Evolutionary conservation across 441 rosid genomes (phyloP).

Genomic region (Adansonia grandidieri): DNA sequence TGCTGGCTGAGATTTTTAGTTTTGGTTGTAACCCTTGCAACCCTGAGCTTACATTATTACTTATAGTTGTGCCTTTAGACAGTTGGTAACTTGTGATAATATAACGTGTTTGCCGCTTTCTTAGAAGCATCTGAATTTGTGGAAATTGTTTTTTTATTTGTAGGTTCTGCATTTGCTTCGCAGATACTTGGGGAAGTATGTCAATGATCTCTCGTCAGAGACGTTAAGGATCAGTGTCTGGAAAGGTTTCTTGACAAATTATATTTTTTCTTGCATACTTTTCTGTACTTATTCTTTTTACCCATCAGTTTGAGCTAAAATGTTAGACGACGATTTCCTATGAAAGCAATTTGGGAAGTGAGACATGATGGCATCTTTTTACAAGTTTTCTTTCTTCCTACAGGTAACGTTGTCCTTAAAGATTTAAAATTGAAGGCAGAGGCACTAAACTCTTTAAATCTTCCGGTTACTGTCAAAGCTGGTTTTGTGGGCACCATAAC

Average conservation of each 20-base stretch:
- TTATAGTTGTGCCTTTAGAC: neutral
- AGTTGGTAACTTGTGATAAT: neutral
- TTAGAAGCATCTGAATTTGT: neutral
- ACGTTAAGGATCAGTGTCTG: slow-evolving; percentile 97
- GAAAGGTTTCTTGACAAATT: slow-evolving; percentile 62
- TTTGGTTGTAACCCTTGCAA: slow-evolving; percentile 12
- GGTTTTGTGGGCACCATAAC: slow-evolving; percentile 96
- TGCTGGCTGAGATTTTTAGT: neutral
- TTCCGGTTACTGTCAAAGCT: slow-evolving; percentile 91
- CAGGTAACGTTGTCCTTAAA: slow-evolving; percentile 95
- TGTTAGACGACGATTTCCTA: slow-evolving; percentile 8
- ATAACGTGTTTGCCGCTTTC: neutral
- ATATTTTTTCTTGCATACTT: neutral
- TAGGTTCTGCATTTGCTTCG: slow-evolving; percentile 97
- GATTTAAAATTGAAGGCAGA: slow-evolving; percentile 93
- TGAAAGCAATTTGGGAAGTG: slow-evolving; percentile 24
- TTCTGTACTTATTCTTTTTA: slow-evolving; percentile 8
- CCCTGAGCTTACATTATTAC: neutral
- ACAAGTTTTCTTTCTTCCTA: slow-evolving; percentile 27
- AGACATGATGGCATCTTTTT: slow-evolving; percentile 17
- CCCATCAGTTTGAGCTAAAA: slow-evolving; percentile 20
- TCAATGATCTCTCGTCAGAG: slow-evolving; percentile 90
- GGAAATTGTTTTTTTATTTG: slow-evolving; percentile 26
- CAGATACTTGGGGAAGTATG: slow-evolving; percentile 95
- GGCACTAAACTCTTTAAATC: slow-evolving; percentile 86